phyloP scores from a whole-genome alignment of 176 grass and related monocot species.

The Carex cristatella region DNA sequence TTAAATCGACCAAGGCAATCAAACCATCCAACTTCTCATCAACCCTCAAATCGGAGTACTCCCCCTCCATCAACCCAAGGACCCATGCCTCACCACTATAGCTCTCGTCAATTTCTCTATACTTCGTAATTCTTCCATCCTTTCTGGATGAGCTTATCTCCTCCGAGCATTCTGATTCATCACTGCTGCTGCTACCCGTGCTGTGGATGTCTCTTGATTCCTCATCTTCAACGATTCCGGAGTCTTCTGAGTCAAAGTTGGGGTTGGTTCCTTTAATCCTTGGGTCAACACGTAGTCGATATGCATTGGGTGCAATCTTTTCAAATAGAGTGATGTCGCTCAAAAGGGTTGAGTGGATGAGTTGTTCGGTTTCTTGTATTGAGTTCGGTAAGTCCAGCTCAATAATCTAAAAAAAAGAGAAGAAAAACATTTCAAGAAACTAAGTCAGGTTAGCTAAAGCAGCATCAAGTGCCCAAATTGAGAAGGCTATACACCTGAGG shows the following conservation, averaged over 20 bases:
- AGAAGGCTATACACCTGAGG: constrained; percentile 20
- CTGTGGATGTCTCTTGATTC: constrained; percentile 2
- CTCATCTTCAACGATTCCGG: constrained; percentile 70
- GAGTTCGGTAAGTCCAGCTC: constrained; percentile 43
- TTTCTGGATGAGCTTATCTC: constrained; percentile 36
- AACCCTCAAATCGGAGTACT: constrained; percentile 83
- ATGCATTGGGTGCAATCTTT: constrained; percentile 75
- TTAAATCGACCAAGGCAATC: constrained; percentile 74
- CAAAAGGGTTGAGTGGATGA: constrained; percentile 67
- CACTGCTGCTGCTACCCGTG: constrained; percentile 40
- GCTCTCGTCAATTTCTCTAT: constrained; percentile 96
- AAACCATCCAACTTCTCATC: constrained; percentile 93
- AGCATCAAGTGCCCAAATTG: neutral
- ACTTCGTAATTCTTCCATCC: constrained; percentile 45
- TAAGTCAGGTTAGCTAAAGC: neutral
- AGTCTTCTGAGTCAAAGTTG: constrained; percentile 73
- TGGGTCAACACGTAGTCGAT: constrained; percentile 90
- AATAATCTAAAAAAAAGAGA: constrained; percentile 56
- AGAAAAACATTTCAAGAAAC: constrained; percentile 13
- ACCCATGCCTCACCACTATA: constrained; percentile 79
- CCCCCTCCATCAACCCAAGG: constrained; percentile 90
- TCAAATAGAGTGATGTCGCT: constrained; percentile 99
- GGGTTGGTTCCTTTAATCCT: constrained; percentile 60
- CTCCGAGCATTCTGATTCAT: constrained; percentile 52
- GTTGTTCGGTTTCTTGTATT: constrained; percentile 54